Evolutionary conservation across 2,329 filamentous ascomycete genomes (phyloP), one percentile per base, ranked within the genome.

Genomic region (Paraphoma sp.): DNA sequence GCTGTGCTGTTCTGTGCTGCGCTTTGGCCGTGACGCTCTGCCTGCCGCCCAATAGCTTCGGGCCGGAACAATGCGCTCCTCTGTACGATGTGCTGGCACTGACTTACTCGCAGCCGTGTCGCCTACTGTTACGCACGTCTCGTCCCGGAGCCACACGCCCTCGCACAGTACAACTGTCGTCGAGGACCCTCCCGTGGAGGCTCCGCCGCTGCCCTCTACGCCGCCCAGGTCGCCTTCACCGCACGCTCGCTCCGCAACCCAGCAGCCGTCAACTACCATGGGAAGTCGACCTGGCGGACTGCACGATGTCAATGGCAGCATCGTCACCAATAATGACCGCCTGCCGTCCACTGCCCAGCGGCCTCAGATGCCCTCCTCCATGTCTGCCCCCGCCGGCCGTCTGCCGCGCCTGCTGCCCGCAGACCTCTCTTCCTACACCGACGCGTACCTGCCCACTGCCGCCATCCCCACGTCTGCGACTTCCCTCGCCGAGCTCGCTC

Each of bases 401-500:
- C 74, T 82, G 53, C 80, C 83, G 28, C 79, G 81, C 54, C 81
- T 88, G n/a, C 80, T 91, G 45, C 76, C 90, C 46, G 84, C 86
- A 59, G 88, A 91, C 72, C 78, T 86, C 43, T 89, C 88, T 42
- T 81, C 87, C 54, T 91, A 90, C 74, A 83, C 84, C 45, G 89
- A 89, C 71, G 78, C 84, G 12, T 82, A 84, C 63, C 75, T 89
- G 53, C 81, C 79, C 46, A 76, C 84, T 47, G 82, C 84, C 38
- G 86, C 89, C 45, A 71, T 79, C 44, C 73, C 77, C 59, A 82
- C 82, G 49, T 86, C 89, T 45, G 85, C 86, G 56, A 91, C 89
- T 45, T 89, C 88, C 12, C 81, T 94, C 59, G 87, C 91, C 69
- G 90, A 93, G 76, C 85, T 94, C 64, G 90, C 90, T 49, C 90